Percentiles rank a stretch among this genome's conserved stretches.
Conservation (phyloP, 1,284 basidiomycete species). For the Microbotryum violaceum region DNA sequence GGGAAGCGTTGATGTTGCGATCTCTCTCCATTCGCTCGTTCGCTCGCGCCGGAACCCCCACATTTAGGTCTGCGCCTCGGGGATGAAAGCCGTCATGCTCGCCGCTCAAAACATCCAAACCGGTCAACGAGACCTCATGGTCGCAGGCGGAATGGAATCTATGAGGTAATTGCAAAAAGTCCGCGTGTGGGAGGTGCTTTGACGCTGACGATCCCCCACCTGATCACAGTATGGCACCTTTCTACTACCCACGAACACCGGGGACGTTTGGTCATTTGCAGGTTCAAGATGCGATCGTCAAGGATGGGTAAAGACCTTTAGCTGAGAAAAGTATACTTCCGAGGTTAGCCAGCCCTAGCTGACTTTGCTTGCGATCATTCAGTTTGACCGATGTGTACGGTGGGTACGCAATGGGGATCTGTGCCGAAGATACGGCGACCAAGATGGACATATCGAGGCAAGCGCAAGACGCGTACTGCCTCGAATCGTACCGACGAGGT, state of each 20-base stretch:
- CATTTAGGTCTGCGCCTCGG: constrained; percentile 40
- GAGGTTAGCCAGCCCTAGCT: too few relatives aligned
- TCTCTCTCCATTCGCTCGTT: neutral
- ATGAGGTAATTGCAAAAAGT: constrained; percentile 33
- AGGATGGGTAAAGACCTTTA: constrained; percentile 44
- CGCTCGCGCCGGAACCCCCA: neutral
- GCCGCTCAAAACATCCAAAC: constrained; percentile 42
- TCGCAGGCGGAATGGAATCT: constrained; percentile 45
- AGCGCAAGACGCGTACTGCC: constrained; percentile 55
- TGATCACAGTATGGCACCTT: constrained; percentile 44
- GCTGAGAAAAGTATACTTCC: constrained; percentile 58
- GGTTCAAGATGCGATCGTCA: constrained; percentile 37
- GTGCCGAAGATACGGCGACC: constrained; percentile 42
- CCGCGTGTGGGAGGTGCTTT: too few relatives aligned
- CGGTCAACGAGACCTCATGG: constrained; percentile 40
- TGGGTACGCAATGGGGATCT: constrained; percentile 63
- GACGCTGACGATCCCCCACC: too few relatives aligned
- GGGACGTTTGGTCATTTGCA: constrained; percentile 38
- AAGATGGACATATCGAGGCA: constrained; percentile 39
- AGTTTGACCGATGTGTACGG: constrained; percentile 33
- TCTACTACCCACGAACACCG: constrained; percentile 1
- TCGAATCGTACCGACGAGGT: constrained; percentile 71
- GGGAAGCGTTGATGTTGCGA: neutral
- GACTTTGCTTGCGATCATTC: neutral
- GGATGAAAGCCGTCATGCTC: constrained; percentile 43